Conservation (phyloP, 2,329 filamentous ascomycete genomes). For the Cladobotryum mycophilum region DNA sequence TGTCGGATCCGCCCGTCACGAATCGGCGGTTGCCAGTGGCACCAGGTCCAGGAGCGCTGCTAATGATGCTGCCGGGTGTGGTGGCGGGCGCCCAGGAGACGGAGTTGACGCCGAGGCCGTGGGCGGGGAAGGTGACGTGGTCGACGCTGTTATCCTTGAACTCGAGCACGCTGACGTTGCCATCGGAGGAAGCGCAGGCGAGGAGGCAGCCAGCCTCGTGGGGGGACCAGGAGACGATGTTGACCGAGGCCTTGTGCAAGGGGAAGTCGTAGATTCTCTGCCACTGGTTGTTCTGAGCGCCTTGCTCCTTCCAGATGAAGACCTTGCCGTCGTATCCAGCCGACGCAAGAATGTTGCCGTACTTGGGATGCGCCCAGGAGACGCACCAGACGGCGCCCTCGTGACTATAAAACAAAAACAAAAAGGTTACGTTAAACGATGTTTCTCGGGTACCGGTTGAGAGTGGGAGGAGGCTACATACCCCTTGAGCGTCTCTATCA, state of each 20-base stretch:
- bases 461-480: conserved; percentile 27
- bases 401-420: conserved; percentile 53
- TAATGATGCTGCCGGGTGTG: conserved; percentile 76
- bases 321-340: conserved; percentile 97
- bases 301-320: conserved; percentile 93
- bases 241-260: conserved; percentile 91
- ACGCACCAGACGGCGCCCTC: conserved; percentile 98
- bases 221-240: conserved; percentile 95
- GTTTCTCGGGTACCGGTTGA: neutral
- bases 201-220: conserved; percentile 93
- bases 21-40: conserved; percentile 68
- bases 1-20: conserved; percentile 92
- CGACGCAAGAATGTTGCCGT: conserved; percentile 94
- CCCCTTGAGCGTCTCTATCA: conserved; percentile 93
- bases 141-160: conserved; percentile 96
- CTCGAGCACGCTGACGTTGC: conserved; percentile 87
- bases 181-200: conserved; percentile 89
- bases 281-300: conserved; percentile 54
- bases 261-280: conserved; percentile 89
- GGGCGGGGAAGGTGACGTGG: conserved; percentile 82
- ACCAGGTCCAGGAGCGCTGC: conserved; percentile 56
- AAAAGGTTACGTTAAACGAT: neutral
- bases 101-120: conserved; percentile 90
- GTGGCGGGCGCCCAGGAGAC: conserved; percentile 91
- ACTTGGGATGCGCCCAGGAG: conserved; percentile 97